Evolutionary conservation across 2,329 filamentous ascomycete genomes (phyloP).

Genomic region (Ophiostoma triangulosporum): DNA sequence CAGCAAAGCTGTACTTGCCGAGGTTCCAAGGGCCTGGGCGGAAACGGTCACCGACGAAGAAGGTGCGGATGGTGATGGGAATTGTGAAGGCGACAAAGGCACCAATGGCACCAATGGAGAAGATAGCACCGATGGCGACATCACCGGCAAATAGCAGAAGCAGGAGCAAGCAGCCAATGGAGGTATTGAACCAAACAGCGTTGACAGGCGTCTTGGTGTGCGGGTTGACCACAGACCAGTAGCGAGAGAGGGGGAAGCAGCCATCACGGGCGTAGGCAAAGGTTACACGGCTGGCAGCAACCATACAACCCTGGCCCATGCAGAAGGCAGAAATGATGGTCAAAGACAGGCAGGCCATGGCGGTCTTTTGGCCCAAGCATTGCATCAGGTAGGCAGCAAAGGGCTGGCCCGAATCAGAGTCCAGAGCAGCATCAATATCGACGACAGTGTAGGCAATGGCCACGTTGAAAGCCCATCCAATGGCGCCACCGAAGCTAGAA

Average conservation of each 20-base stretch:
- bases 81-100: slow-evolving; percentile 49
- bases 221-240: slow-evolving; percentile 46
- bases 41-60: slow-evolving; percentile 49
- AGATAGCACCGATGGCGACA: slow-evolving; percentile 52
- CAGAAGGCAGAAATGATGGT: slow-evolving; percentile 58
- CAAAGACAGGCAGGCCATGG: slow-evolving; percentile 47
- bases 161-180: slow-evolving; percentile 44
- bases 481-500: slow-evolving; percentile 47
- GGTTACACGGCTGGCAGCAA: slow-evolving; percentile 49
- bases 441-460: slow-evolving; percentile 60
- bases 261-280: slow-evolving; percentile 63
- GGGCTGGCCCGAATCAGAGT: slow-evolving; percentile 52
- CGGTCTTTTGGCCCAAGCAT: slow-evolving; percentile 44
- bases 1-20: slow-evolving; percentile 42
- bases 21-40: slow-evolving; percentile 56
- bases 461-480: slow-evolving; percentile 62
- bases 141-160: slow-evolving; percentile 52
- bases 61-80: slow-evolving; percentile 44
- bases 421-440: slow-evolving; percentile 44
- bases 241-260: slow-evolving; percentile 47
- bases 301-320: slow-evolving; percentile 63
- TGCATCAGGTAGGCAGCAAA: slow-evolving; percentile 59
- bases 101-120: slow-evolving; percentile 55
- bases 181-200: slow-evolving; percentile 53
- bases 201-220: slow-evolving; percentile 54